Evolutionary conservation across 1,284 basidiomycete species (phyloP), one percentile per base, ranked within the genome.

Genomic region (Pyrrhoderma lamaoense): DNA sequence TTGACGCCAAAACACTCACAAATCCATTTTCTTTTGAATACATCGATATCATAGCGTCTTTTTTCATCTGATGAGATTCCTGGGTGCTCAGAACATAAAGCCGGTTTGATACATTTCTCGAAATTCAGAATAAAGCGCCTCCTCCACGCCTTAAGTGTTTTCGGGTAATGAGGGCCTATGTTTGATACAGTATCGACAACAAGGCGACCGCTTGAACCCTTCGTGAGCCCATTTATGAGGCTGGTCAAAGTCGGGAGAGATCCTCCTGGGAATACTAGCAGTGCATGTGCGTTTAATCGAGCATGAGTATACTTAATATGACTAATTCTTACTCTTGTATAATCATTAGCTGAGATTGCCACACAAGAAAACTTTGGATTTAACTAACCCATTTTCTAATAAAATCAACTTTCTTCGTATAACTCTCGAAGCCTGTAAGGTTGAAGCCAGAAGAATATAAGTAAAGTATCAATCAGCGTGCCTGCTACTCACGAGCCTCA

Each of bases 81-180:
- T 66, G 14, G 70, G 0, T 80, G 79, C 61, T 89, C 80, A 58
- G 87, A 82, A 19, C 68, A 67, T 53, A 74, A 69, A 47, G 91
- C 66, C 0, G 83, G 77, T 2, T 82, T 80, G 1, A 75, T 72
- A 50, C 89, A 79, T 37, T 76, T 70, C 2, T 65, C 66, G 62
- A 89, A 92, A 16, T 64, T 63, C n/a, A 68, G 65, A 46, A 78
- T 67, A 67, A 90, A 91, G 2, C 84, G 72, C 21, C 68, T 61
- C 16, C 81, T 71, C 88, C 88, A 91, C 67, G 89, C 86, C n/a
- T 87, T 73, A n/a, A 91, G 72, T 4, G 89, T 90, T 3, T 86
- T 76, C 2, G 86, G 78, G 63, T 91, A 91, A 64, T 91, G 85
- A 22, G 82, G 81, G 22, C 87, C 88, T 57, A 90, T 89, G 66